phyloP scores from a whole-genome alignment of 768 basidiomycete genomes.

The Agrocybe praecox region DNA sequence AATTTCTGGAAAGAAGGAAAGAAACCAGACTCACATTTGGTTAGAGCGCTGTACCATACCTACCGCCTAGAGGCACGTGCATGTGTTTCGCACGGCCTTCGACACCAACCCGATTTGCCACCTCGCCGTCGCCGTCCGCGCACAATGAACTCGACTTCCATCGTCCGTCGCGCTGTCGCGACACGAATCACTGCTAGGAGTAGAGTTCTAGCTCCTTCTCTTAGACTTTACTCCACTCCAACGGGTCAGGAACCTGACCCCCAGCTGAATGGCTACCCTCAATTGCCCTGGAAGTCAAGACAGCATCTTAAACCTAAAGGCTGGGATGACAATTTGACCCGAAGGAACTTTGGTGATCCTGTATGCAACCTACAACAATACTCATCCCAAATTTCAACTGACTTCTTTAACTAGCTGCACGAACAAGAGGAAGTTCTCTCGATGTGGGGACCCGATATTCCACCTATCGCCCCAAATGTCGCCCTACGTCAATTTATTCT shows the following conservation, averaged over 20 bases:
- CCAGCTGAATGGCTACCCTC: constrained; percentile 73
- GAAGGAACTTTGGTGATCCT: constrained; percentile 81
- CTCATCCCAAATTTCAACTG: constrained; percentile 11
- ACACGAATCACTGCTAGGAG: constrained; percentile 30
- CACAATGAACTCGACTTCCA: constrained; percentile 40
- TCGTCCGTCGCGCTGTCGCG: constrained; percentile 40
- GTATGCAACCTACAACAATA: constrained; percentile 39
- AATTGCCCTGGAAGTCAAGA: constrained; percentile 66
- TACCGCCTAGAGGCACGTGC: constrained; percentile 8
- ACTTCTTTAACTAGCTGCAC: constrained; percentile 56
- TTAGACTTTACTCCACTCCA: constrained; percentile 36
- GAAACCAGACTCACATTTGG: constrained; percentile 1
- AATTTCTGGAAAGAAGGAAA: constrained; percentile 21
- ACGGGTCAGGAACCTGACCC: constrained; percentile 52
- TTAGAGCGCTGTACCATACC: not conserved
- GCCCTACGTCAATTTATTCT: constrained; percentile 70
- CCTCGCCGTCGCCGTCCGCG: constrained; percentile 19
- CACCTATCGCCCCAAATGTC: constrained; percentile 56
- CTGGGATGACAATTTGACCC: constrained; percentile 77
- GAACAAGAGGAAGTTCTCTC: constrained; percentile 80
- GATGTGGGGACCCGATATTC: constrained; percentile 87
- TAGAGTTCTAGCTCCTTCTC: constrained; percentile 9
- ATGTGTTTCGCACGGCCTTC: constrained; percentile 16
- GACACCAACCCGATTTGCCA: constrained; percentile 13
- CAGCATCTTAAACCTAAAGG: constrained; percentile 65